Conservation (phyloP, 164 flowering plant species). For the Magnolia sinica region DNA sequence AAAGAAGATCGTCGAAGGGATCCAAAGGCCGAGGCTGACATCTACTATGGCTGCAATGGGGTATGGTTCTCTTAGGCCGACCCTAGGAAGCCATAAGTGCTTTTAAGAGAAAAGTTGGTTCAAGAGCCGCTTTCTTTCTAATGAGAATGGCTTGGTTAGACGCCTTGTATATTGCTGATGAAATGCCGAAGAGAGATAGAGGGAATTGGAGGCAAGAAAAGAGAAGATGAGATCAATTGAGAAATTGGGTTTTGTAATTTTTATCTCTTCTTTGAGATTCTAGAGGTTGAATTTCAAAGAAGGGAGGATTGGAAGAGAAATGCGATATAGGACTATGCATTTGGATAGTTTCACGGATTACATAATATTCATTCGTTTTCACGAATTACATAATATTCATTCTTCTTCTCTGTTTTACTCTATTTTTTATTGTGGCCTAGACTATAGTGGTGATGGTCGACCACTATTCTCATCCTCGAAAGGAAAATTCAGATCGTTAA, state of each 20-base stretch:
- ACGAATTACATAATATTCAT: no score
- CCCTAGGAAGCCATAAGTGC: conserved; percentile 60
- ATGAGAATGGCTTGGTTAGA: conserved; percentile 52
- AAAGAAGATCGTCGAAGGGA: conserved; percentile 40
- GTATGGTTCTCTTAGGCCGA: conserved; percentile 39
- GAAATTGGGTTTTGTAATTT: not conserved
- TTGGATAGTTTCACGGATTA: not conserved
- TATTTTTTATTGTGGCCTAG: no score
- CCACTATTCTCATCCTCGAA: no score
- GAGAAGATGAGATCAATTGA: not conserved
- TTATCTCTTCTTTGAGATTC: not conserved
- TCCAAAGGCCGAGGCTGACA: conserved; percentile 26
- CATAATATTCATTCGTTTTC: not conserved
- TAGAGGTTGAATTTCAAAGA: not conserved
- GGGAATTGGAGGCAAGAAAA: not conserved
- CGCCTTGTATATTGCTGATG: conserved; percentile 39
- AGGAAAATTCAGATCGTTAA: no score
- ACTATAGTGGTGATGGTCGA: no score
- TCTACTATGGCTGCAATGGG: conserved; percentile 57
- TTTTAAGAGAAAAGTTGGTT: conserved; percentile 43
- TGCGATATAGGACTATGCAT: not conserved
- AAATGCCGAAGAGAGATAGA: not conserved
- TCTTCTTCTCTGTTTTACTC: no score
- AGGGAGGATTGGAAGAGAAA: not conserved
- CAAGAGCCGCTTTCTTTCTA: conserved; percentile 43